Percentiles rank a stretch among this genome's conserved stretches.
These are phyloP conservation scores for Maudiozyma pseudohumilis DNA, from an alignment of 805 yeast genomes.

Conservation along the genomic window DNA sequence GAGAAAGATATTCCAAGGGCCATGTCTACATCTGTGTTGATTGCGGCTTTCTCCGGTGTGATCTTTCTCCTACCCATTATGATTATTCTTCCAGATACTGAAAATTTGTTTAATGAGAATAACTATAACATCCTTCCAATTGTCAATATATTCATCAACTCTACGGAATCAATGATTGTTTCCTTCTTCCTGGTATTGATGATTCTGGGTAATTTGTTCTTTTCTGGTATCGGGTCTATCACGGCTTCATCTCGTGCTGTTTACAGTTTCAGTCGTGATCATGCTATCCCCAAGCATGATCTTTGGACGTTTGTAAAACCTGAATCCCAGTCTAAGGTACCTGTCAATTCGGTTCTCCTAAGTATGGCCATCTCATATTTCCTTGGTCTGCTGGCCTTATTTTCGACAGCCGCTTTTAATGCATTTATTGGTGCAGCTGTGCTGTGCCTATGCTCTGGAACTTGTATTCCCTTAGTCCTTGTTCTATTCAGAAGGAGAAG, in stretches of 20 bases:
- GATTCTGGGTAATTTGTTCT: conserved; percentile 58
- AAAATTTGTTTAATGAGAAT: conserved; percentile 31
- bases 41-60: conserved; percentile 60
- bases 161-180: conserved; percentile 58
- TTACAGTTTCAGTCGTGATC: conserved; percentile 74
- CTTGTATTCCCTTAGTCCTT: conserved; percentile 65
- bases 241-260: conserved; percentile 80
- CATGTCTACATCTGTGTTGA: conserved; percentile 50
- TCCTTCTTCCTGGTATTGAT: conserved; percentile 60
- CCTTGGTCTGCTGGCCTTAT: conserved; percentile 54
- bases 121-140: conserved; percentile 66
- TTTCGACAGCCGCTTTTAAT: conserved; percentile 67
- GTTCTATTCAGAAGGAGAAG: conserved; percentile 48
- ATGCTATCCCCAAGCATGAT: conserved; percentile 58
- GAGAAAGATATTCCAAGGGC: conserved; percentile 70
- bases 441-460: conserved; percentile 61
- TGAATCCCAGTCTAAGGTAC: conserved; percentile 46
- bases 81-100: conserved; percentile 59
- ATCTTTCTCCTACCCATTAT: conserved; percentile 64
- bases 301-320: conserved; percentile 59
- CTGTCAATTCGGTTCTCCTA: conserved; percentile 57
- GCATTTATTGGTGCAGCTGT: conserved; percentile 82
- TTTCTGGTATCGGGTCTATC: conserved; percentile 70
- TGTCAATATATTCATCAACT: conserved; percentile 60
- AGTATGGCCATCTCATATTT: conserved; percentile 53